Conservation (phyloP, 1,284 basidiomycete genomes). For the Sporisorium sorghi region DNA sequence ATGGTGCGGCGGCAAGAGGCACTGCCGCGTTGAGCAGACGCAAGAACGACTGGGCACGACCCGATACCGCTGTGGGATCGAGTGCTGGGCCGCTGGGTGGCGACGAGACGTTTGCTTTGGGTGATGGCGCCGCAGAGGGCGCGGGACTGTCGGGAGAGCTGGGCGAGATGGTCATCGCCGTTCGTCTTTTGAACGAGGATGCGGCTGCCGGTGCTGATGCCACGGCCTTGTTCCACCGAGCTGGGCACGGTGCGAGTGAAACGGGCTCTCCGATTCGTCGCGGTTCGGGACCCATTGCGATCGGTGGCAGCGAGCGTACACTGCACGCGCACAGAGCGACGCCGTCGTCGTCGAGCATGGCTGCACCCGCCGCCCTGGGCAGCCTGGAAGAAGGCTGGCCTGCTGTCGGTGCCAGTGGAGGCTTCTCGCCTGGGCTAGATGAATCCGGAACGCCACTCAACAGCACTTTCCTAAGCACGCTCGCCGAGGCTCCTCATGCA, state of each 20-base stretch:
- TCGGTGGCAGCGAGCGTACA: slow-evolving; percentile 26
- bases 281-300: slow-evolving; percentile 36
- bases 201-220: background rate
- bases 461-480: slow-evolving; percentile 71
- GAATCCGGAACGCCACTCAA: slow-evolving; percentile 71
- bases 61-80: slow-evolving; percentile 49
- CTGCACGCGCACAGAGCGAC: slow-evolving; percentile 19
- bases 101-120: slow-evolving; percentile 32
- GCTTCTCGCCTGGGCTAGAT: slow-evolving; percentile 50
- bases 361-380: slow-evolving; percentile 14
- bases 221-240: slow-evolving; percentile 6
- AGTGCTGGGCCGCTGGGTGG: slow-evolving; percentile 36
- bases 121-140: slow-evolving; percentile 2
- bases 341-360: slow-evolving; percentile 9
- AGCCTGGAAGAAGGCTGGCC: slow-evolving; percentile 36
- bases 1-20: slow-evolving; percentile 13
- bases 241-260: slow-evolving; percentile 17
- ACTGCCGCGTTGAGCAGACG: slow-evolving; percentile 35
- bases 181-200: slow-evolving; percentile 36
- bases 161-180: slow-evolving; percentile 37
- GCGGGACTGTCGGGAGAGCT: slow-evolving; percentile 17
- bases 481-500: slow-evolving; percentile 68
- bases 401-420: slow-evolving; percentile 17
- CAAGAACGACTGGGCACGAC: slow-evolving; percentile 52
- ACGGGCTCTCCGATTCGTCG: slow-evolving; percentile 35